phyloP scores from a whole-genome alignment of 192 early-diverging fungal genomes.

The Backusella tarrabulga region DNA sequence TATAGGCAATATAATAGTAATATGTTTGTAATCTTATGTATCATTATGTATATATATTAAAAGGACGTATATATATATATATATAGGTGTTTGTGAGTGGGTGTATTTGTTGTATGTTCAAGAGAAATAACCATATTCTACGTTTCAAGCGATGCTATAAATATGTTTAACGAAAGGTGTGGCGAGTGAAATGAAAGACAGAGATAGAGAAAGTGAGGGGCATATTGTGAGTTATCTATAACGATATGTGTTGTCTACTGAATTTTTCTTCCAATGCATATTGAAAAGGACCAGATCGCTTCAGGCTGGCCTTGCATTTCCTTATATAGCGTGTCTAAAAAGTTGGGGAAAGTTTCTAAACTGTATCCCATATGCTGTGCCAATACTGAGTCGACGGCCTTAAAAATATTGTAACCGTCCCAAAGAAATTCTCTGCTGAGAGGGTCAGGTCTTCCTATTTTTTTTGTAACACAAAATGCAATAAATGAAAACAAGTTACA shows the following conservation, averaged over 20 bases:
- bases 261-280: constrained; percentile 6
- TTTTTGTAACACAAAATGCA: neutral
- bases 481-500: neutral
- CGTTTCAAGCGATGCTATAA: too few species aligned
- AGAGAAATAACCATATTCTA: neutral
- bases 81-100: neutral
- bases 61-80: neutral
- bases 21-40: neutral
- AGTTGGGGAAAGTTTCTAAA: neutral
- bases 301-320: constrained; percentile 12
- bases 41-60: neutral
- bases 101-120: neutral
- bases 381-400: constrained; percentile 3
- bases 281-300: constrained; percentile 15
- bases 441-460: neutral
- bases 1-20: neutral
- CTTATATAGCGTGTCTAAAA: constrained; percentile 6
- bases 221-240: neutral
- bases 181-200: neutral
- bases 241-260: neutral
- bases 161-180: neutral
- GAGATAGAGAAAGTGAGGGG: neutral
- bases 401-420: constrained; percentile 14
- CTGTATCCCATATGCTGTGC: neutral
- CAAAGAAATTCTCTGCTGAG: constrained; percentile 22